A percentile compares a stretch with the other conserved stretches of the same genome.
Conservation (phyloP, 352 stramenopile species). For the Pythium myriotylum region DNA sequence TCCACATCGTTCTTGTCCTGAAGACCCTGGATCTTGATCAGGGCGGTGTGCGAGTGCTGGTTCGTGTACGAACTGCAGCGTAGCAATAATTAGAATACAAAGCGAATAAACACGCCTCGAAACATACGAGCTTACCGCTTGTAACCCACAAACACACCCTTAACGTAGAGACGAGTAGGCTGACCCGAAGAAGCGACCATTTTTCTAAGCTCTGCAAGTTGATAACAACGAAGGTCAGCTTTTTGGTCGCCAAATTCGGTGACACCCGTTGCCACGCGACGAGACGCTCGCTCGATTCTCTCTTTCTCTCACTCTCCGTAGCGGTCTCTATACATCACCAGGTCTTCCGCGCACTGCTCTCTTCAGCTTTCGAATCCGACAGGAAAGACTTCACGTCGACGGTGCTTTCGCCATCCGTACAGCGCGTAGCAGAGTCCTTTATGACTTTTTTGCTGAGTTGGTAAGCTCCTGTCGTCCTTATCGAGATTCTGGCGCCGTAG, state of each 20-base stretch:
- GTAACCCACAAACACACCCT: slow-evolving; percentile 99
- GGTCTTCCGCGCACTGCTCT: too few relatives aligned
- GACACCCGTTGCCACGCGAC: neutral
- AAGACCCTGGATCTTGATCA: slow-evolving; percentile 99
- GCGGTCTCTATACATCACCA: neutral
- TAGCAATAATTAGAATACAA: neutral
- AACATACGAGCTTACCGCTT: slow-evolving; percentile 78
- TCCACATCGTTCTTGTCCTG: slow-evolving; percentile 98
- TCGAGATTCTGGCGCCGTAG: too few relatives aligned
- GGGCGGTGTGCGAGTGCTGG: slow-evolving; percentile 97
- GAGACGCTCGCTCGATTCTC: neutral
- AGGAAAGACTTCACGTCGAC: too few relatives aligned
- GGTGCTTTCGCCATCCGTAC: too few relatives aligned
- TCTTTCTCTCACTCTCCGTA: slow-evolving; percentile 15
- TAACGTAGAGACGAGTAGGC: slow-evolving; percentile 97
- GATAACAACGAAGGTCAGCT: slow-evolving; percentile 9
- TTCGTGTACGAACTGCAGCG: slow-evolving; percentile 90
- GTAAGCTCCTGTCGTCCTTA: too few relatives aligned
- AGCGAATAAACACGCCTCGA: neutral
- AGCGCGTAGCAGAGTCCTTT: too few relatives aligned
- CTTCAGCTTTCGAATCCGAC: too few relatives aligned
- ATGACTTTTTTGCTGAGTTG: too few relatives aligned
- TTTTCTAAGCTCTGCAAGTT: slow-evolving; percentile 74
- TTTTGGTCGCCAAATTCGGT: neutral
- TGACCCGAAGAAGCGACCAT: slow-evolving; percentile 92